phyloP scores from a whole-genome alignment of 2,329 filamentous ascomycete species.

The Venturia aucupariae region DNA sequence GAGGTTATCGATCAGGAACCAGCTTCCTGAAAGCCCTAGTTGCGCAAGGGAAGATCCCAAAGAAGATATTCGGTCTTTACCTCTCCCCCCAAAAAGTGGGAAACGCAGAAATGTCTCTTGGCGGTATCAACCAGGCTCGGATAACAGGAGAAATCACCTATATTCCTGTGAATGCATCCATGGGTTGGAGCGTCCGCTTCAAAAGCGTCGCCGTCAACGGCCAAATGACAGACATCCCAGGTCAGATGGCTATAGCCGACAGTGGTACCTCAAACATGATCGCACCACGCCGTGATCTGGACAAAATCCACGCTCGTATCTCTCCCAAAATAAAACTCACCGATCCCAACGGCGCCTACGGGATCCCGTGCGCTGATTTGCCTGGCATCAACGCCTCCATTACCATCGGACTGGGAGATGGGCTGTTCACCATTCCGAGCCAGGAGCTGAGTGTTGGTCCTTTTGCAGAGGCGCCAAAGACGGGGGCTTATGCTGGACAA shows the following conservation, averaged over 20 bases:
- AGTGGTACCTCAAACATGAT: slow-evolving; percentile 11
- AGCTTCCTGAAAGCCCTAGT: slow-evolving; percentile 8
- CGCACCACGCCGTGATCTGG: background rate
- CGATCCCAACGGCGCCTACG: slow-evolving; percentile 6
- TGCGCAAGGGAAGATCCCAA: background rate
- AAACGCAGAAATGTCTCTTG: slow-evolving; percentile 8
- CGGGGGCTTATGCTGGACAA: background rate
- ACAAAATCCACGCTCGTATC: slow-evolving; percentile 10
- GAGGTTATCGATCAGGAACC: background rate
- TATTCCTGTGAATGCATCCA: background rate
- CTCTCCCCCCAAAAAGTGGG: slow-evolving; percentile 8
- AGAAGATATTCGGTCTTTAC: background rate
- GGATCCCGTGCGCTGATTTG: slow-evolving; percentile 6
- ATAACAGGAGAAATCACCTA: slow-evolving; percentile 6
- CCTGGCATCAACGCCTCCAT: background rate
- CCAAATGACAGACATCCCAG: background rate
- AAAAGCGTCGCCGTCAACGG: slow-evolving; percentile 9
- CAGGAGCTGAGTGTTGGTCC: slow-evolving; percentile 9
- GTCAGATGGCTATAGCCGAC: slow-evolving; percentile 2
- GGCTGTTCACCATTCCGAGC: slow-evolving; percentile 3
- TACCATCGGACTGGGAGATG: background rate
- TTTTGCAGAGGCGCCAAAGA: background rate
- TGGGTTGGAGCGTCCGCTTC: background rate
- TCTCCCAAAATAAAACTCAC: slow-evolving; percentile 9
- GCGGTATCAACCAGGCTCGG: slow-evolving; percentile 9